A percentile compares a stretch with the other conserved stretches of the same genome.
Evolutionary conservation across 768 basidiomycete genomes (phyloP).

Genomic region (Butyriboletus loyo): DNA sequence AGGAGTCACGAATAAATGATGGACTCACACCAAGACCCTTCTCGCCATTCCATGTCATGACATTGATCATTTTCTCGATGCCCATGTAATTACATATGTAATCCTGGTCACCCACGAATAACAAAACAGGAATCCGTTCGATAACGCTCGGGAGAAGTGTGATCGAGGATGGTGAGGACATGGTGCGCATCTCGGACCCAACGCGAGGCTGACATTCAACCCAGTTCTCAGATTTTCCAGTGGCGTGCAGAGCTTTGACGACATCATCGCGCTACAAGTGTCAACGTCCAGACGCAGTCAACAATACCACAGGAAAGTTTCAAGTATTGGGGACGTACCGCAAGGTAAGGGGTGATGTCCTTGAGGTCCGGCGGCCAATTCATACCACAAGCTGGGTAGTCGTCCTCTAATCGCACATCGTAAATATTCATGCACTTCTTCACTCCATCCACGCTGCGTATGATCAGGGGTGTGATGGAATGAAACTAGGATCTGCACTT

Average conservation of each 20-base stretch:
- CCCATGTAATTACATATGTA: conserved; percentile 96
- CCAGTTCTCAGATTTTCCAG: conserved; percentile 75
- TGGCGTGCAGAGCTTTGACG: conserved; percentile 77
- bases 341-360: conserved; percentile 72
- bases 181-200: conserved; percentile 55
- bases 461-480: neutral
- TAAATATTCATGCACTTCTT: conserved; percentile 91
- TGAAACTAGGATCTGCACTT: conserved; percentile 1
- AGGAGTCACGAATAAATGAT: neutral
- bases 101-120: conserved; percentile 96
- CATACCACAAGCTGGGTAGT: conserved; percentile 87
- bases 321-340: conserved; percentile 48
- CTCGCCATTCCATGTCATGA: conserved; percentile 81
- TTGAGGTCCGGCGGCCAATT: conserved; percentile 93
- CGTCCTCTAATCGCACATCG: conserved; percentile 88
- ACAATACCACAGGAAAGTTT: neutral
- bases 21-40: conserved; percentile 76
- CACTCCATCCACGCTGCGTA: conserved; percentile 58
- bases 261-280: conserved; percentile 71
- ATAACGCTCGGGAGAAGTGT: conserved; percentile 76
- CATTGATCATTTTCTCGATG: conserved; percentile 78
- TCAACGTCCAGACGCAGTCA: neutral
- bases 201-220: conserved; percentile 78
- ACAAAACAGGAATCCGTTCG: conserved; percentile 75
- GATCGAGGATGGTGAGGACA: conserved; percentile 63